Base-by-base conservation (phyloP, 495 filamentous ascomycete genomes). In the Jackrogersella minutella region DNA sequence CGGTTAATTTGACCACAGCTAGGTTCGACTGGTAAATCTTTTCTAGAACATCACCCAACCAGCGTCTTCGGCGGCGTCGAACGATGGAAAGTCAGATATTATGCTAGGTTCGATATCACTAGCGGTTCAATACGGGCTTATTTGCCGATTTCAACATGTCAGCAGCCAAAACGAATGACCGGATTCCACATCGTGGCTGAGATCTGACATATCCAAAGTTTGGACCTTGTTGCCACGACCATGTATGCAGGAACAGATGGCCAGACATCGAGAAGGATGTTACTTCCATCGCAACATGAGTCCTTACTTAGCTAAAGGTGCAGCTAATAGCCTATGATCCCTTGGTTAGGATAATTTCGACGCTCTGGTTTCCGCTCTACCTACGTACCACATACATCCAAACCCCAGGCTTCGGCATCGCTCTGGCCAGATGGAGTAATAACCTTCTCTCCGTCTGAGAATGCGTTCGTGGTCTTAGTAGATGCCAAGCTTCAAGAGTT, bases 1-100 rank as follows among this genome's bases (percentile, higher is more conserved):
- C 66, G 66, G 66, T 26, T 69, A 69, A 69, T 69, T 57, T 53
- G 56, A 44, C 56, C 22, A 6, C 61, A 58, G 43, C 36, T 62
- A 30, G 47, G 52, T 57, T 46, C 33, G 9, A 37, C 8, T 22
- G 21, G 5, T 36, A 36, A 36, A 5, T 19, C 22, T 26, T 64
- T 26, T 69, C 61, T 58, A 61, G 55, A 61, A 64, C 21, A 40
- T 49, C 43, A 39, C 16, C 60, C 50, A 52, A 61, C 34, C 36
- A 58, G 2, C 26, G 33, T 36, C 11, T 50, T 57, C 14, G 9
- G 51, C 22, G 8, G 10, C 13, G 53, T 43, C 33, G 30, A 43
- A 49, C 31, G 17, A 26, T 30, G 14, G 7, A 2, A 44, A n/a
- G 22, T 24, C 30, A 17, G 5, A 8, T 21, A 16, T 21, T 19